phyloP scores from a whole-genome alignment of 345 rosid genomes.

The Gossypium sturtianum region DNA sequence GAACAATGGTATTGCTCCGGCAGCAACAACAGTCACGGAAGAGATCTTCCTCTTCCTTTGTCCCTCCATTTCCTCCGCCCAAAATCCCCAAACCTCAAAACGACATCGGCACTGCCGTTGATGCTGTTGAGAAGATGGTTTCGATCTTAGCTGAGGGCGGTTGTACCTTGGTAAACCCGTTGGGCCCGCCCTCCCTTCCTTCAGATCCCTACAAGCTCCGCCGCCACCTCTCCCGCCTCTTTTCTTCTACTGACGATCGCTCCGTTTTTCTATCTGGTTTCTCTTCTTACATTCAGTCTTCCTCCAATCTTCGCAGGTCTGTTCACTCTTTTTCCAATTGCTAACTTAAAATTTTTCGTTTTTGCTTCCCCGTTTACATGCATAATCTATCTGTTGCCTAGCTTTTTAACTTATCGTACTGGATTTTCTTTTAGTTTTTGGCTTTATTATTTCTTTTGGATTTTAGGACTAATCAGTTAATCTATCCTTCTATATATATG shows the following conservation, averaged over 20 bases:
- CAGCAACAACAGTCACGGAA: slow-evolving; percentile 42
- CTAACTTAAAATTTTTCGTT: not conserved
- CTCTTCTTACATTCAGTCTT: slow-evolving; percentile 43
- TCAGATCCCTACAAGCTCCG: slow-evolving; percentile 55
- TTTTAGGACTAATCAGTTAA: not conserved
- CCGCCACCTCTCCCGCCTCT: slow-evolving; percentile 44
- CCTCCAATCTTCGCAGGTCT: slow-evolving; percentile 51
- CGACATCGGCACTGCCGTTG: slow-evolving; percentile 14
- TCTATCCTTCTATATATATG: not conserved
- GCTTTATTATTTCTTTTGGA: too few relatives aligned
- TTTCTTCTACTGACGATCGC: slow-evolving; percentile 34
- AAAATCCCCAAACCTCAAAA: slow-evolving; percentile 34
- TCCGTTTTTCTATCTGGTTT: slow-evolving; percentile 50
- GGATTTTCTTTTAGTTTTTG: too few relatives aligned
- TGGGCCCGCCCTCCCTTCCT: slow-evolving; percentile 65
- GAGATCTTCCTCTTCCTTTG: slow-evolving; percentile 34
- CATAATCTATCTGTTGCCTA: not conserved
- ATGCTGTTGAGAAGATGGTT: slow-evolving; percentile 47
- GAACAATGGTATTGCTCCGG: slow-evolving; percentile 22
- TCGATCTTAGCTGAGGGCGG: slow-evolving; percentile 67
- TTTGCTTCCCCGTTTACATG: not conserved
- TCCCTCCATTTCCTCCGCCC: slow-evolving; percentile 29
- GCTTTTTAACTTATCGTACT: not conserved
- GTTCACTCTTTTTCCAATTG: not conserved
- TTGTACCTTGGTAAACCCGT: slow-evolving; percentile 55